These are phyloP conservation scores for Apiotrichum laibachii DNA, from an alignment of 1,284 basidiomycete species.

Conservation along the genomic window DNA sequence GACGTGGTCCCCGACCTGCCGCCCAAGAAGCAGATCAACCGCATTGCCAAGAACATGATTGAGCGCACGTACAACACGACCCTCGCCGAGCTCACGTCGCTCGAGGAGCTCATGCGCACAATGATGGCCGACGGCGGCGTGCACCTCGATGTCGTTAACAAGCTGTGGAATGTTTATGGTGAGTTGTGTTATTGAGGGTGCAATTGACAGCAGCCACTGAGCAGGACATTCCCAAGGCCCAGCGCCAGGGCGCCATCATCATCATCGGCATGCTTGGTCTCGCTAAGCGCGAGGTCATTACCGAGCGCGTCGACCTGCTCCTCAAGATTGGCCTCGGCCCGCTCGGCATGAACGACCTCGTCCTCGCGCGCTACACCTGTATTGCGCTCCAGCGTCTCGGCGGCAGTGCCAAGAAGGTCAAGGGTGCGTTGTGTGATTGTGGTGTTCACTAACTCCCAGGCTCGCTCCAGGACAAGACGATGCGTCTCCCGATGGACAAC, in stretches of 20 bases:
- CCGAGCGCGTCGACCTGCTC: conserved; percentile 79
- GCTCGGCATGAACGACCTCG: conserved; percentile 78
- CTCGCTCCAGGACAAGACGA: conserved; percentile 79
- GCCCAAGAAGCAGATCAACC: conserved; percentile 79
- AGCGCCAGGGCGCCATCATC: conserved; percentile 89
- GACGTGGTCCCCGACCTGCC: conserved; percentile 65
- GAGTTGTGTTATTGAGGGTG: conserved; percentile 40
- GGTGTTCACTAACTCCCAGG: conserved; percentile 55
- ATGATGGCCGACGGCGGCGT: conserved; percentile 81
- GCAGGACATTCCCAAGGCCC: conserved; percentile 69
- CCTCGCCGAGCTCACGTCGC: conserved; percentile 88
- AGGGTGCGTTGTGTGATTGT: conserved; percentile 61
- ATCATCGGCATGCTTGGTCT: conserved; percentile 93
- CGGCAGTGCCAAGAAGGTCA: conserved; percentile 95
- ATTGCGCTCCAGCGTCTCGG: conserved; percentile 87
- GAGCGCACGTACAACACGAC: conserved; percentile 90
- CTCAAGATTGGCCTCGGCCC: conserved; percentile 85
- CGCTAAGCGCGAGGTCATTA: conserved; percentile 78
- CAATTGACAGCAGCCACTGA: conserved; percentile 59
- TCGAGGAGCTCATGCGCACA: conserved; percentile 93
- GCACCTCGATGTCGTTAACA: conserved; percentile 77
- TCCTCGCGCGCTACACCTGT: conserved; percentile 88
- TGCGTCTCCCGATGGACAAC: conserved; percentile 84
- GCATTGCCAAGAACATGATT: conserved; percentile 98
- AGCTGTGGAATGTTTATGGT: conserved; percentile 96